Percentiles rank a stretch among this genome's conserved stretches.
phyloP scores from a whole-genome alignment of 176 grass and related monocot genomes.

The Oryza glaberrima region DNA sequence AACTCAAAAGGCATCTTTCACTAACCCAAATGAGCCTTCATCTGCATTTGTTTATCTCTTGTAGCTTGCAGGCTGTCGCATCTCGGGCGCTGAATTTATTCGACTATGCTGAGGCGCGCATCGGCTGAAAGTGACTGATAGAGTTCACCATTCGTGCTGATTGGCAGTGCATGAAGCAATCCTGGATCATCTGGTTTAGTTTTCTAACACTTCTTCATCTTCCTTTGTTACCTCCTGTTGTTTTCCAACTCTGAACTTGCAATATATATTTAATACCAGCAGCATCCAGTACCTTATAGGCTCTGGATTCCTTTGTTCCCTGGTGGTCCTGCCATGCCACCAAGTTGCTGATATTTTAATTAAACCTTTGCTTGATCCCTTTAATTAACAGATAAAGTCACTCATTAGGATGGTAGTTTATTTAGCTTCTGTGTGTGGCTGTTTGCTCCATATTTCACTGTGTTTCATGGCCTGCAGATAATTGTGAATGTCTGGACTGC shows the following conservation, averaged over 20 bases:
- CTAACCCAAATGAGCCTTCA: constrained; percentile 37
- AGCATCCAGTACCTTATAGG: constrained; percentile 51
- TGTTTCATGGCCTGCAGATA: constrained; percentile 27
- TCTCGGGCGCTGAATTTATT: constrained; percentile 28
- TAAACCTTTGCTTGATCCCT: constrained; percentile 42
- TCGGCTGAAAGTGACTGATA: constrained; percentile 33
- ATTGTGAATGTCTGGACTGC: constrained; percentile 12
- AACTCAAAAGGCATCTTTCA: constrained; percentile 42
- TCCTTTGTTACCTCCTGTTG: constrained; percentile 31
- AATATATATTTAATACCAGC: constrained; percentile 22
- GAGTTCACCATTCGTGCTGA: constrained; percentile 26
- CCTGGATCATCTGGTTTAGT: constrained; percentile 33
- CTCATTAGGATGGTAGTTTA: constrained; percentile 39
- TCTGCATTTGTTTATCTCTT: constrained; percentile 43
- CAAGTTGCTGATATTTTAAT: constrained; percentile 34
- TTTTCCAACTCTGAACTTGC: constrained; percentile 38
- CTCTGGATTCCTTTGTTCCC: constrained; percentile 49
- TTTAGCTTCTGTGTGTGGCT: constrained; percentile 39
- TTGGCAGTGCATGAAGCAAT: constrained; percentile 37
- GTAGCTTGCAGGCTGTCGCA: constrained; percentile 40
- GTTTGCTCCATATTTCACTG: constrained; percentile 22
- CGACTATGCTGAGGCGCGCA: constrained; percentile 8
- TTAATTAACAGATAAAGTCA: constrained; percentile 44
- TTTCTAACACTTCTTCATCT: constrained; percentile 35
- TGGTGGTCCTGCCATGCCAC: constrained; percentile 47